Evolutionary conservation across 2,329 filamentous ascomycete genomes (phyloP).

Genomic region (Hypoxylon sp.): DNA sequence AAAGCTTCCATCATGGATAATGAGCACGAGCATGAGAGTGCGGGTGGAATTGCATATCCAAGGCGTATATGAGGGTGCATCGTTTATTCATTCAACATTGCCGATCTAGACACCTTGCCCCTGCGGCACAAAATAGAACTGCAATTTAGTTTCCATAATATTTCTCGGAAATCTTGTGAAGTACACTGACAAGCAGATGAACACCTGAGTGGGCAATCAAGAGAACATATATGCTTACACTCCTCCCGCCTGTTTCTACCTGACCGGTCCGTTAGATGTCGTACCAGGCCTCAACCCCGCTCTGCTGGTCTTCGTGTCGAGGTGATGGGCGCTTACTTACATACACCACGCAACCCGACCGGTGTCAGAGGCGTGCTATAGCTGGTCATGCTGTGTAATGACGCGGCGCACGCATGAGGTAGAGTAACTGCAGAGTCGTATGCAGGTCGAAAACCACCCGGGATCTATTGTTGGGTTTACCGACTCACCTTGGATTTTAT

Average conservation of each 20-base stretch:
- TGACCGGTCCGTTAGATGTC: constrained; percentile 11
- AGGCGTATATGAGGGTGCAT: constrained; percentile 27
- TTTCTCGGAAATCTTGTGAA: background rate
- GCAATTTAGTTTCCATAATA: background rate
- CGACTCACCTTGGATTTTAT: background rate
- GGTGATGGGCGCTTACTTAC: constrained; percentile 19
- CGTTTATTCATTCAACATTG: constrained; percentile 19
- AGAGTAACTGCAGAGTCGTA: constrained; percentile 4
- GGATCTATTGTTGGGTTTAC: constrained; percentile 3
- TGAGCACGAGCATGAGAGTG: constrained; percentile 14
- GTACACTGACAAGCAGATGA: background rate
- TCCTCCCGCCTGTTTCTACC: background rate
- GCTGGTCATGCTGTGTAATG: constrained; percentile 19
- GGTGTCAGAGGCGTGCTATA: constrained; percentile 1
- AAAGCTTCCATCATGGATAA: background rate
- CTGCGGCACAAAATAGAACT: constrained; percentile 15
- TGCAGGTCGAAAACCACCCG: constrained; percentile 36
- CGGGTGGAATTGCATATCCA: constrained; percentile 37
- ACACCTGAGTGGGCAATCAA: background rate
- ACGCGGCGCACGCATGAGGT: background rate
- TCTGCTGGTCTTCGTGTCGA: constrained; percentile 4
- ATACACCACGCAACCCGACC: constrained; percentile 16
- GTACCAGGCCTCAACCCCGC: constrained; percentile 21
- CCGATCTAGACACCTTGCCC: constrained; percentile 4
- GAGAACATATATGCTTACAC: constrained; percentile 8